These are phyloP conservation scores for Fraxinus cuspidata DNA, from an alignment of 257 asterid species.

Conservation along the genomic window DNA sequence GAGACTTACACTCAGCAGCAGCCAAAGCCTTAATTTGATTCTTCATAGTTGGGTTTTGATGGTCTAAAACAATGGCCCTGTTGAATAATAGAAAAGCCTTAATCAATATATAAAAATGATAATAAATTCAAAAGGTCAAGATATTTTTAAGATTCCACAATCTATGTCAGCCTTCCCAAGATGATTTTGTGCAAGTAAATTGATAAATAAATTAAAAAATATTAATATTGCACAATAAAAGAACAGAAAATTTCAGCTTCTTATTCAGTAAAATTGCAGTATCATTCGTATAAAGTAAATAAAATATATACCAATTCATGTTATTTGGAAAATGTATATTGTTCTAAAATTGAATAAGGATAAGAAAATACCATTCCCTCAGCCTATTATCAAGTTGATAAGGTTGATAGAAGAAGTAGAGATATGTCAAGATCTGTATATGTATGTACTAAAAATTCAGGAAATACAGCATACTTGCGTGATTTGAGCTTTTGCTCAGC, in stretches of 20 bases:
- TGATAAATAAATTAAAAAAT: neutral
- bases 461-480: conserved; percentile 63
- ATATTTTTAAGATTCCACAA: neutral
- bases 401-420: conserved; percentile 10
- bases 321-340: neutral
- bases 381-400: conserved; percentile 5
- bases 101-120: conserved; percentile 10
- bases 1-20: conserved; percentile 78
- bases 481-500: conserved; percentile 79
- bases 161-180: neutral
- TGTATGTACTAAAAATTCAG: neutral
- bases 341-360: neutral
- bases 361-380: neutral
- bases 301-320: neutral
- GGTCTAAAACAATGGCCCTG: conserved; percentile 94
- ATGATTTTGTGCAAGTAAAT: neutral
- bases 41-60: conserved; percentile 72
- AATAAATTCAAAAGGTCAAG: neutral
- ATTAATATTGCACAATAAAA: neutral
- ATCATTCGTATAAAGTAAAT: neutral
- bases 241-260: conserved; percentile 15
- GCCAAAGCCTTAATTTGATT: conserved; percentile 71
- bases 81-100: conserved; percentile 35
- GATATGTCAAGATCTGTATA: conserved; percentile 6
- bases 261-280: conserved; percentile 4